Percentiles rank a stretch among this genome's conserved stretches.
These are phyloP conservation scores for Lichtheimia ramosa DNA, from an alignment of 371 early-diverging fungal species.

Conservation along the genomic window DNA sequence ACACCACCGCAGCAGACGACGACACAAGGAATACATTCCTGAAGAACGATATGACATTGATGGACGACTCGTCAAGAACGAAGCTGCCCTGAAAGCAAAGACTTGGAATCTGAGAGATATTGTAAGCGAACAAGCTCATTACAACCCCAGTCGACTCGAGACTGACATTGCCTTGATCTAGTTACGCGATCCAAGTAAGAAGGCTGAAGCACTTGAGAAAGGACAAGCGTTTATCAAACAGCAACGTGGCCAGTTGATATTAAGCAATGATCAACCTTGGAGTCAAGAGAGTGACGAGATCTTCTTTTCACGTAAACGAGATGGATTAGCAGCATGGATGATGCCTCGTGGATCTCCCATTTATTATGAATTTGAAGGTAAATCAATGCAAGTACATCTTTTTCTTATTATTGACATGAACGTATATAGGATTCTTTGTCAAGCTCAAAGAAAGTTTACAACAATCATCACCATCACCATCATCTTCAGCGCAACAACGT, in stretches of 20 bases:
- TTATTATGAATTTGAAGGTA: constrained; percentile 55
- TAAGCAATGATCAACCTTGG: constrained; percentile 26
- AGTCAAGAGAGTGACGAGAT: constrained; percentile 40
- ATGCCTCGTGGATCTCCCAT: constrained; percentile 43
- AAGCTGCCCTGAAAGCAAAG: constrained; percentile 25
- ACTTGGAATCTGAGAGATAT: constrained; percentile 44
- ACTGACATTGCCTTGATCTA: constrained; percentile 2
- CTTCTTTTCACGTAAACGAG: constrained; percentile 39
- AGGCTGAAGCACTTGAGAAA: constrained; percentile 28
- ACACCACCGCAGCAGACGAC: not conserved
- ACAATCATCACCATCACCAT: not conserved
- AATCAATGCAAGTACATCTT: too few species aligned
- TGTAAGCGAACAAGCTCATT: constrained; percentile 18
- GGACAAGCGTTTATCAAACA: constrained; percentile 37
- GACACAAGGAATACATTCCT: constrained; percentile 18
- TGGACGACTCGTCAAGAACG: constrained; percentile 36
- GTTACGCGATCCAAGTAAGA: constrained; percentile 28
- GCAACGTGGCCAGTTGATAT: constrained; percentile 5
- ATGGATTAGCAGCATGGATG: constrained; percentile 41
- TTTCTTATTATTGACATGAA: too few species aligned
- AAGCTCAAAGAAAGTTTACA: constrained; percentile 32
- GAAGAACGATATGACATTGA: constrained; percentile 42
- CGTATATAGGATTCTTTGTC: constrained; percentile 28
- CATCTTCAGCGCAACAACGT: not conserved
- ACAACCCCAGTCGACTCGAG: too few species aligned